phyloP scores from a whole-genome alignment of 1,284 basidiomycete genomes.

The Volvariella volvacea region DNA sequence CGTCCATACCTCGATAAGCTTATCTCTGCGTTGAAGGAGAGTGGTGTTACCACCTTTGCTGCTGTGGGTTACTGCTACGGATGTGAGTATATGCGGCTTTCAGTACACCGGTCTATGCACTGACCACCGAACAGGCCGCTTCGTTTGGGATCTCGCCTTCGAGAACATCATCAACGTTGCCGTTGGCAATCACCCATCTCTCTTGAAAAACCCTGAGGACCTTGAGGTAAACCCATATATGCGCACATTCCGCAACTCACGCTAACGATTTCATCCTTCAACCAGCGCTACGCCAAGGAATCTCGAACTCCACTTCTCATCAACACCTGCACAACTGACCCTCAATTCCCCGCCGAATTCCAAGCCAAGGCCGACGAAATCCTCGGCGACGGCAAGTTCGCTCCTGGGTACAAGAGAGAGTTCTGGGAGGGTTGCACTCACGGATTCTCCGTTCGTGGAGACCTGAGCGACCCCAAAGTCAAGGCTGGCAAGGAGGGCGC shows the following conservation, averaged over 20 bases:
- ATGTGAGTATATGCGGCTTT: conserved; percentile 29
- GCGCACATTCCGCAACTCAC: neutral
- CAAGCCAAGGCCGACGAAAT: conserved; percentile 48
- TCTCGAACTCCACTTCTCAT: conserved; percentile 54
- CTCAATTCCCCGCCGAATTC: conserved; percentile 40
- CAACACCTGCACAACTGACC: conserved; percentile 54
- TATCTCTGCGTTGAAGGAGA: conserved; percentile 45
- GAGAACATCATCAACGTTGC: conserved; percentile 49
- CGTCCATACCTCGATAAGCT: conserved; percentile 53
- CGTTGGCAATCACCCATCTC: conserved; percentile 62
- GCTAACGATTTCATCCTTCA: neutral
- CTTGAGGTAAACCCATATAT: conserved; percentile 41
- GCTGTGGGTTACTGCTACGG: conserved; percentile 71
- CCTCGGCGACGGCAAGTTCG: conserved; percentile 44
- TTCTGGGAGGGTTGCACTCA: conserved; percentile 52
- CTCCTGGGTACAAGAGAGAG: conserved; percentile 24
- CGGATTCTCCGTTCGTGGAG: conserved; percentile 58
- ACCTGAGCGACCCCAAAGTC: conserved; percentile 34
- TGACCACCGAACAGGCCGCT: conserved; percentile 36
- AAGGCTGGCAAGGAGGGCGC: conserved; percentile 60
- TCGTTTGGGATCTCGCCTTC: conserved; percentile 63
- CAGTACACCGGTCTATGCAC: neutral
- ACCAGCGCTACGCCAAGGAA: conserved; percentile 38
- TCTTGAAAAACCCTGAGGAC: conserved; percentile 55
- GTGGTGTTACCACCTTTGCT: conserved; percentile 52